Base-by-base conservation (phyloP, 1,284 basidiomycete species). In the Agaricales sp. region DNA sequence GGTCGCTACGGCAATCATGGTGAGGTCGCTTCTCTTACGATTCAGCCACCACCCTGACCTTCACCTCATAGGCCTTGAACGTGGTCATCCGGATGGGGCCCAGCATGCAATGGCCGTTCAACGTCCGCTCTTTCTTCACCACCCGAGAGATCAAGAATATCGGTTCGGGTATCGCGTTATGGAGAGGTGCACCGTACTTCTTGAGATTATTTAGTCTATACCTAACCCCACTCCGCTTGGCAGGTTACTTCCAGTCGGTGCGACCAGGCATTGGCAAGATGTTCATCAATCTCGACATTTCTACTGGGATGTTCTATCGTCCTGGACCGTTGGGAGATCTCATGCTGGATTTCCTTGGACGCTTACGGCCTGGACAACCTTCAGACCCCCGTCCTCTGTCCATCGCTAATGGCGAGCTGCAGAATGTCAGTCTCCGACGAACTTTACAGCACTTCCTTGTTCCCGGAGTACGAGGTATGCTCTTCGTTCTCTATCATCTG, bases 81-180 rank as follows among this genome's bases (percentile, higher is more conserved):
- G 77, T 82, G 16, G 75, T 78, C 6, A 67, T 80, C 13, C 69
- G 77, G 4, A 80, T 80, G 77, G 73, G 74, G 46, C 80, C 80
- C 0, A 73, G 71, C 0, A 59, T 73, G 61, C 67, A 67, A 37
- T 77, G 74, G 47, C 77, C 78, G 0, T 78, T 77, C 61, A 81
- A 82, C 51, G 70, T 75, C 3, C 69, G 78, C 0, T 80, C 76
- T 0, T 82, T 82, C 63, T 82, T 79, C 60, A 79, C 79, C 0
- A 60, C 70, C 39, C 57, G 61, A 2, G 79, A 78, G 52, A 68
- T 66, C 6, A 68, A 63, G 51, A 63, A 68, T 45, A 72, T 82
- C 16, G 78, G 79, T 2, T 49, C 57, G 2, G 77, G 79, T 0
- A 63, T 82, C n/a, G 64, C 71, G 8, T 60, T 77, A 2, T 77